These are phyloP conservation scores for Rhizopus sp. DNA, from an alignment of 371 early-diverging fungal species.

Conservation along the genomic window DNA sequence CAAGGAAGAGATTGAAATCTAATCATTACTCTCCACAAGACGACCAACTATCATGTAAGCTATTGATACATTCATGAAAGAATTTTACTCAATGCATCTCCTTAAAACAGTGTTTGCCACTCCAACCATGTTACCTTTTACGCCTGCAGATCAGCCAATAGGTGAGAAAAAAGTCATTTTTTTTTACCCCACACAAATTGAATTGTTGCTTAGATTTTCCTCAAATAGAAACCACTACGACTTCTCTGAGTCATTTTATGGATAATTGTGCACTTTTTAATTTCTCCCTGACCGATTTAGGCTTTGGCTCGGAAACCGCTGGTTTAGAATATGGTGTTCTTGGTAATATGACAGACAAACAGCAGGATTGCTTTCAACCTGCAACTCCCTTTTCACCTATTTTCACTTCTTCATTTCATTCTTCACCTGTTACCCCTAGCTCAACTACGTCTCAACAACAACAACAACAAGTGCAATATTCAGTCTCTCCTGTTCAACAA, in stretches of 20 bases:
- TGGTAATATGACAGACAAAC: conserved; percentile 33
- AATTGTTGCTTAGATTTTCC: conserved; percentile 10
- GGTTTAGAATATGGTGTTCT: conserved; percentile 48
- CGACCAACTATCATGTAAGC: conserved; percentile 21
- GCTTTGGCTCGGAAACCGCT: conserved; percentile 47
- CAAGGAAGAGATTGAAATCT: conserved; percentile 75
- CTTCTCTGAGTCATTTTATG: conserved; percentile 14
- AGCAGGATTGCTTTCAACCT: neutral
- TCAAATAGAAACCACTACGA: conserved; percentile 4
- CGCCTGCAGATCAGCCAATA: conserved; percentile 19
- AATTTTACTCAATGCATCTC: conserved; percentile 3
- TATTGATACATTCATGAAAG: conserved; percentile 11
- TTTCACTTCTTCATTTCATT: neutral
- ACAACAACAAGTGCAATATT: conserved; percentile 1
- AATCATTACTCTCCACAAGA: conserved; percentile 1
- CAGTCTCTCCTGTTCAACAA: neutral
- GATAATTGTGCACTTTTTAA: conserved; percentile 29
- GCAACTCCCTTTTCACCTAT: neutral
- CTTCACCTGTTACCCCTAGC: conserved; percentile 10
- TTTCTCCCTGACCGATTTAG: conserved; percentile 40
- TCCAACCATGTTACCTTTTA: conserved; percentile 16
- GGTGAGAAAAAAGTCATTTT: conserved; percentile 13
- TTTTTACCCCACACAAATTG: conserved; percentile 6
- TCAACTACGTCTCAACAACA: conserved; percentile 5
- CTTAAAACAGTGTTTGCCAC: conserved; percentile 9